These are phyloP conservation scores for Mycena citricolor DNA, from an alignment of 1,284 basidiomycete species.

Conservation along the genomic window DNA sequence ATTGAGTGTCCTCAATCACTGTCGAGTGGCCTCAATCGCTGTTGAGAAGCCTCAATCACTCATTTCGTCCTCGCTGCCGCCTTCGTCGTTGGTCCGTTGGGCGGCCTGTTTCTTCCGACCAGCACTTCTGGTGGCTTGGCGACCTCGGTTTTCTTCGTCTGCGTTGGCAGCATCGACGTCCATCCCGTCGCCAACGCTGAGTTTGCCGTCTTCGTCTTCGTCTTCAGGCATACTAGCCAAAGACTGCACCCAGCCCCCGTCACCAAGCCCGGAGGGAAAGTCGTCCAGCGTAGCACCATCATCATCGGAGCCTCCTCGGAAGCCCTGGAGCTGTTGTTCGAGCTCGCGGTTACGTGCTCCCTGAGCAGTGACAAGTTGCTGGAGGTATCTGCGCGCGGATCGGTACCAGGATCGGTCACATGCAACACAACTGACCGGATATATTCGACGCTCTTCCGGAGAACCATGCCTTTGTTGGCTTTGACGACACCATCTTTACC, in stretches of 20 bases:
- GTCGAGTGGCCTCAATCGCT: too few relatives aligned
- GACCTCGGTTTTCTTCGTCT: constrained; percentile 18
- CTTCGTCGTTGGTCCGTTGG: too few relatives aligned
- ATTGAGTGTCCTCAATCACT: too few relatives aligned
- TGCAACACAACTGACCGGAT: constrained; percentile 71
- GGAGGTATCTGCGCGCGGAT: constrained; percentile 79
- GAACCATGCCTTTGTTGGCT: constrained; percentile 89
- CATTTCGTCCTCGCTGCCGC: too few relatives aligned
- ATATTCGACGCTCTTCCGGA: constrained; percentile 86
- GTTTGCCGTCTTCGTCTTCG: constrained; percentile 8
- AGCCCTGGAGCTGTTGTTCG: constrained; percentile 59
- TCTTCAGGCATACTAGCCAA: constrained; percentile 22
- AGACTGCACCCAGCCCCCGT: constrained; percentile 76
- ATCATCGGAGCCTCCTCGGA: too few relatives aligned
- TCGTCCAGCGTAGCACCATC: too few relatives aligned
- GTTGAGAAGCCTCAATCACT: too few relatives aligned
- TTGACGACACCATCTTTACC: constrained; percentile 48
- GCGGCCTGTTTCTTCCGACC: too few relatives aligned
- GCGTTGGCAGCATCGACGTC: constrained; percentile 1
- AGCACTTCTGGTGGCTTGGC: constrained; percentile 21
- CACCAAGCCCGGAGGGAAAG: too few relatives aligned
- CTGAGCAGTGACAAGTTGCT: constrained; percentile 79
- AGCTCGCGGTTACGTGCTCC: constrained; percentile 74
- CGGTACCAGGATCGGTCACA: too few relatives aligned
- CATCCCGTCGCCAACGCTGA: constrained; percentile 2